Base-by-base conservation (phyloP, 2,329 filamentous ascomycete species). In the Huntiella decipiens region DNA sequence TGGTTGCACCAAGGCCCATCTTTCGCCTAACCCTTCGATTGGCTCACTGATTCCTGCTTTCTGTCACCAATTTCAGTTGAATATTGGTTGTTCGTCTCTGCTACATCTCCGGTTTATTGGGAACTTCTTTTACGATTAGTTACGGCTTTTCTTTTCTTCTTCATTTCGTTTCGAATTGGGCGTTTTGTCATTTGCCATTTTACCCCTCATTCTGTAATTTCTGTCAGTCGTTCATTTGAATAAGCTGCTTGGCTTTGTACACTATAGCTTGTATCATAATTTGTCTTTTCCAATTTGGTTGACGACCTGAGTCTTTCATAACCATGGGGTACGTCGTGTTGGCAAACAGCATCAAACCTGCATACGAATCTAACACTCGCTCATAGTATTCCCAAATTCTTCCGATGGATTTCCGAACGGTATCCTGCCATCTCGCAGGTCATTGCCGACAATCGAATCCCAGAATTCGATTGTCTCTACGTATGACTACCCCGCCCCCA, bases 371-470 rank as follows among this genome's bases (percentile, higher is more conserved):
- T 33, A 8, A 39, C 33, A 39, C 43, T 43, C 32, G 40, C 17
- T 48, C 47, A 45, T 51, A 73, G 73, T 71, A 72, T 77, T 53
- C 82, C 82, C 60, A 94, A 94, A 61, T 94, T 94, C 70, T 94
- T 94, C 68, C 75, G 91, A 74, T 98, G 92, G 91, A 82, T 98
- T 71, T 95, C 87, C 50, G 92, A 98, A 74, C 81, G 92, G 56
- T 98, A 98, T 74, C 91, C 91, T 47, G 79, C 91, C 51, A 98
- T 98, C 62, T 98, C 91, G 44, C 88, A 96, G 70, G 71, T 98
- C 56, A 98, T 98, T 59, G 86, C 88, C 46, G 91, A 98, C 68
- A 98, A 95, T 63, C 82, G 91, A 56, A 98, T 98, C 63, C 91
- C 91, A 53, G 92, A 98, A 64, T 98, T 98, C 65, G 91, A 98